Evolutionary conservation across 2,329 filamentous ascomycete genomes (phyloP).

Genomic region (Purpureocillium lavendulum): DNA sequence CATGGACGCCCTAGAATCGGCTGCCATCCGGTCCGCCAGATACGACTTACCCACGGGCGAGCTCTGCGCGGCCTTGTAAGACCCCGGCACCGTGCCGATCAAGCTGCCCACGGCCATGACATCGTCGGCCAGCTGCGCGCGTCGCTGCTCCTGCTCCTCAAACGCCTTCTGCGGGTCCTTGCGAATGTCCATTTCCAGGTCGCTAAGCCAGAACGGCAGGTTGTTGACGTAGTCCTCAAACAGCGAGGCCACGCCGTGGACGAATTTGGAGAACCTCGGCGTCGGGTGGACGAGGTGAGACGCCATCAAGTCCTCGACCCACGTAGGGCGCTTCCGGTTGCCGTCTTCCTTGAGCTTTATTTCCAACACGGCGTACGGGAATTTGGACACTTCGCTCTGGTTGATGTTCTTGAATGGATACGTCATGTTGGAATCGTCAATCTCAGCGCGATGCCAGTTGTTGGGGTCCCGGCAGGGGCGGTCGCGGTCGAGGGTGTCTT

Average conservation of each 20-base stretch:
- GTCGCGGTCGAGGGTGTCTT: conserved; percentile 67
- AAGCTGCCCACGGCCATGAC: conserved; percentile 86
- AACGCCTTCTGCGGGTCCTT: conserved; percentile 87
- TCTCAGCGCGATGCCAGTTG: conserved; percentile 86
- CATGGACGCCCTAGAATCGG: conserved; percentile 29
- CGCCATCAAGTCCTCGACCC: conserved; percentile 85
- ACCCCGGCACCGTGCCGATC: conserved; percentile 49
- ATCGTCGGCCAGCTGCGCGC: conserved; percentile 74
- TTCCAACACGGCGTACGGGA: conserved; percentile 85
- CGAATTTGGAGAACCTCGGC: conserved; percentile 92
- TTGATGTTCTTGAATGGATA: conserved; percentile 84
- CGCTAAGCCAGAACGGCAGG: conserved; percentile 90
- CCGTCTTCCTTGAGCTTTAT: conserved; percentile 73
- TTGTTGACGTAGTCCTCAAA: conserved; percentile 96
- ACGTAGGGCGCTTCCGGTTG: conserved; percentile 63
- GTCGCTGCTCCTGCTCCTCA: conserved; percentile 80
- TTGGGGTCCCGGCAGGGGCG: conserved; percentile 83
- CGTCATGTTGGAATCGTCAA: conserved; percentile 73
- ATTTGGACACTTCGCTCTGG: conserved; percentile 83
- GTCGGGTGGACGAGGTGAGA: conserved; percentile 88
- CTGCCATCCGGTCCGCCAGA: conserved; percentile 45
- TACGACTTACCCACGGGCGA: conserved; percentile 63
- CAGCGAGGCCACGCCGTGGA: conserved; percentile 82
- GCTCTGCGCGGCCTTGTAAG: conserved; percentile 52
- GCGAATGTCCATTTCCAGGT: conserved; percentile 87